Evolutionary conservation across 1,284 basidiomycete species (phyloP).

Genomic region (Vanrija pseudolonga): DNA sequence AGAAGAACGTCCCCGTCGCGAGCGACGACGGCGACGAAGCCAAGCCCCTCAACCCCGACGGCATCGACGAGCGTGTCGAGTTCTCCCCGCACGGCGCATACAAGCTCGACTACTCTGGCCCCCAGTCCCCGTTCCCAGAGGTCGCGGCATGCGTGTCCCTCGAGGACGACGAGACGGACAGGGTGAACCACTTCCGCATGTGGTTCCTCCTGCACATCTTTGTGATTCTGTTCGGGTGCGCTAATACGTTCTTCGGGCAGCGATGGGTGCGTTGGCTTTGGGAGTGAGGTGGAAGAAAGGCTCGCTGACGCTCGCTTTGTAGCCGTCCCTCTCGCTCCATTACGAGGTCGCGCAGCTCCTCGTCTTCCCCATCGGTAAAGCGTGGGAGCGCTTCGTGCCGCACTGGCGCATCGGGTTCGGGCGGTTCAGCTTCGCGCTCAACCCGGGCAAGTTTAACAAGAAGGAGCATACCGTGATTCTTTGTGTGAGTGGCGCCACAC

Average conservation of each 20-base stretch:
- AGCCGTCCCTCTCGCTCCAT: slow-evolving; percentile 26
- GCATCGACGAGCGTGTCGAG: too few species aligned
- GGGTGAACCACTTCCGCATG: not conserved
- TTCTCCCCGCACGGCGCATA: too few species aligned
- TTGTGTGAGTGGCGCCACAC: slow-evolving; percentile 20
- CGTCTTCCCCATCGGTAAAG: slow-evolving; percentile 23
- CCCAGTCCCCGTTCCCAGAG: slow-evolving; percentile 30
- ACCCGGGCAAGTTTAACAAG: slow-evolving; percentile 54
- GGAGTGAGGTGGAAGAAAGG: too few species aligned
- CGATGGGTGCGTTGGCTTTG: slow-evolving; percentile 7
- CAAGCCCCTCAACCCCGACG: too few species aligned
- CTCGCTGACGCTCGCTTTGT: too few species aligned
- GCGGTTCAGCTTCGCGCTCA: slow-evolving; percentile 15
- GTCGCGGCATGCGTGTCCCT: slow-evolving; percentile 30
- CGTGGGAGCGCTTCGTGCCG: slow-evolving; percentile 8
- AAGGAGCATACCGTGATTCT: slow-evolving; percentile 41
- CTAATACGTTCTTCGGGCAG: slow-evolving; percentile 56
- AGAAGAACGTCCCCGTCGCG: too few species aligned
- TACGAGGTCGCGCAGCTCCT: slow-evolving; percentile 28
- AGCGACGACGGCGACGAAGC: too few species aligned
- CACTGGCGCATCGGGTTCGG: slow-evolving; percentile 14
- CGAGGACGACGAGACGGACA: slow-evolving; percentile 16
- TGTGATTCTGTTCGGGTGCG: slow-evolving; percentile 57
- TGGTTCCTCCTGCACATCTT: slow-evolving; percentile 45
- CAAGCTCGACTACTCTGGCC: slow-evolving; percentile 7